phyloP scores from a whole-genome alignment of 2,329 filamentous ascomycete species.

The Talaromyces sp. region DNA sequence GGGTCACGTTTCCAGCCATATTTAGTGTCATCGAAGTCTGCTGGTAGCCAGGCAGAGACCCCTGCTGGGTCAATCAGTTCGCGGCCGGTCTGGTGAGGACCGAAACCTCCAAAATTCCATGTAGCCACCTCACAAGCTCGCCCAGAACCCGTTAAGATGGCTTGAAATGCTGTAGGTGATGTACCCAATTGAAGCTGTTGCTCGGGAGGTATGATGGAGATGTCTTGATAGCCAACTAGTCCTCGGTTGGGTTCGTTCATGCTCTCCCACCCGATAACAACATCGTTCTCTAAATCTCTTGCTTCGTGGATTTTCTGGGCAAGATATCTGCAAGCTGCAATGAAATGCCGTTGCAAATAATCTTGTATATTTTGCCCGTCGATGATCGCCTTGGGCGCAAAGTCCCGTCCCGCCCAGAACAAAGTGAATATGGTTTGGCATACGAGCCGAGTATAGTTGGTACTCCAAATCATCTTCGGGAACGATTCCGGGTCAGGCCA shows the following conservation, averaged over 20 bases:
- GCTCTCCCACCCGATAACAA: conserved; percentile 93
- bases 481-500: conserved; percentile 80
- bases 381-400: conserved; percentile 93
- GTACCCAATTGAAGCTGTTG: conserved; percentile 91
- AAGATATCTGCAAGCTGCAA: conserved; percentile 73
- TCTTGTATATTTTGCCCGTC: conserved; percentile 95
- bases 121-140: conserved; percentile 83
- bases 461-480: conserved; percentile 99
- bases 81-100: conserved; percentile 83
- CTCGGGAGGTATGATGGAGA: conserved; percentile 75
- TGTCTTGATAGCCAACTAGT: conserved; percentile 75
- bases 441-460: conserved; percentile 86
- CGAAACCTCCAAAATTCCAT: conserved; percentile 91
- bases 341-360: conserved; percentile 82
- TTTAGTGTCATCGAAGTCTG: conserved; percentile 75
- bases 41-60: conserved; percentile 75
- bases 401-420: conserved; percentile 86
- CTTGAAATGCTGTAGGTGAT: conserved; percentile 89
- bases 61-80: conserved; percentile 84
- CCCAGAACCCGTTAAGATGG: conserved; percentile 85
- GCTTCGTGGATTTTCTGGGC: conserved; percentile 83
- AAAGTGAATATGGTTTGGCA: conserved; percentile 89
- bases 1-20: conserved; percentile 89
- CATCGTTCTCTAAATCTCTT: conserved; percentile 74
- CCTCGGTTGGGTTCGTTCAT: conserved; percentile 93